Conservation (phyloP, 2,329 filamentous ascomycete genomes). For the Aspergillus neotritici region DNA sequence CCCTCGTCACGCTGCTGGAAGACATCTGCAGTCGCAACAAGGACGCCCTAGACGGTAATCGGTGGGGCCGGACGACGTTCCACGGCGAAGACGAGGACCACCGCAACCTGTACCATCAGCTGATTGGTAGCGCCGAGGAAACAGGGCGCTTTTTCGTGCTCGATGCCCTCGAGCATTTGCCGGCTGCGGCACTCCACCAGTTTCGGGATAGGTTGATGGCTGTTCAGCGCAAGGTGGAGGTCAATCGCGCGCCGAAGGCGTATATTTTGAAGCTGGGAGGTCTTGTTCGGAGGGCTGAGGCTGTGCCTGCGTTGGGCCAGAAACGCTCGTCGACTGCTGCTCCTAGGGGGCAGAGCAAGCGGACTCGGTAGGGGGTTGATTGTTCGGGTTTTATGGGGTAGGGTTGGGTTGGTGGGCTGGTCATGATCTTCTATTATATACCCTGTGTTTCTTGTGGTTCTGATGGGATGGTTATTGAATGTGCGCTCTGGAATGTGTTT, state of each 20-base stretch:
- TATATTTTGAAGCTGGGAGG: slow-evolving; percentile 31
- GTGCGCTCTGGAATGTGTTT: no score
- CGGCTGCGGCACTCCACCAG: slow-evolving; percentile 25
- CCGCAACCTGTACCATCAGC: slow-evolving; percentile 39
- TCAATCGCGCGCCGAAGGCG: slow-evolving; percentile 34
- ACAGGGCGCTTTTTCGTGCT: slow-evolving; percentile 33
- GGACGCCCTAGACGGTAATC: slow-evolving; percentile 34
- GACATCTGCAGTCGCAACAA: slow-evolving; percentile 35
- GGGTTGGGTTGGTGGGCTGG: not conserved
- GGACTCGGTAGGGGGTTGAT: slow-evolving; percentile 29
- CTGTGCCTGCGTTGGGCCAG: slow-evolving; percentile 21
- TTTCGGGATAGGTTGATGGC: slow-evolving; percentile 25
- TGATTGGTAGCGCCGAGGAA: slow-evolving; percentile 33
- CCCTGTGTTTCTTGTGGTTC: slow-evolving; percentile 4
- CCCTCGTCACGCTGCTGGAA: slow-evolving; percentile 35
- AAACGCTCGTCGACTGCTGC: slow-evolving; percentile 29
- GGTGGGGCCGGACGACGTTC: slow-evolving; percentile 29
- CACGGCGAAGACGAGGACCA: slow-evolving; percentile 36
- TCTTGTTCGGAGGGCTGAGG: slow-evolving; percentile 27
- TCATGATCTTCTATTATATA: slow-evolving; percentile 4
- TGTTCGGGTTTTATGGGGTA: no score
- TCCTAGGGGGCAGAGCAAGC: slow-evolving; percentile 24
- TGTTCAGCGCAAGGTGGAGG: slow-evolving; percentile 40
- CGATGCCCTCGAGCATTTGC: slow-evolving; percentile 34
- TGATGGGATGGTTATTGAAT: no score